Conservation (phyloP, 352 stramenopile species). For the Phytopythium delawarense region DNA sequence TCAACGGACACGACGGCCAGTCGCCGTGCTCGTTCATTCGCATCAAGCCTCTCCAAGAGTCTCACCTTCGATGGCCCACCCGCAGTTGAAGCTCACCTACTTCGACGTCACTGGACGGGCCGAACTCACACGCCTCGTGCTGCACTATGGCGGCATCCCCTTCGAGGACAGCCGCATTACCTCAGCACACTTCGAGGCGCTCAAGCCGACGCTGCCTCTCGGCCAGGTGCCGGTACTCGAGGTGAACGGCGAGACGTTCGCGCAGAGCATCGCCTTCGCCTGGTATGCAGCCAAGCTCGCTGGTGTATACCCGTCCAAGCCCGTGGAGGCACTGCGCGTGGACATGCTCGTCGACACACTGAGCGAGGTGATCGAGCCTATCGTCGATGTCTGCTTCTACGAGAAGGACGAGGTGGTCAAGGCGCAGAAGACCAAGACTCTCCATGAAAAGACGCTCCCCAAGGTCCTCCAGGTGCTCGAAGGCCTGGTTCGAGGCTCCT, state of each 20-base stretch:
- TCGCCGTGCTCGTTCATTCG: not conserved
- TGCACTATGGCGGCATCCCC: slow-evolving; percentile 28
- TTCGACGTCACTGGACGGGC: slow-evolving; percentile 42
- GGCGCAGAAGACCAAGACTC: slow-evolving; percentile 34
- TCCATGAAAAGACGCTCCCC: slow-evolving; percentile 34
- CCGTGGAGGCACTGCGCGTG: slow-evolving; percentile 18
- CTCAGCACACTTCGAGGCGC: slow-evolving; percentile 17
- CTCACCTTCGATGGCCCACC: slow-evolving; percentile 10
- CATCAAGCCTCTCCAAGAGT: not conserved
- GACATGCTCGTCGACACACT: slow-evolving; percentile 24
- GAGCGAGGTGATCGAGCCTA: slow-evolving; percentile 21
- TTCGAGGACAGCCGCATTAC: slow-evolving; percentile 33
- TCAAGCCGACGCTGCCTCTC: slow-evolving; percentile 38
- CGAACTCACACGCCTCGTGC: slow-evolving; percentile 44
- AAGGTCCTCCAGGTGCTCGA: slow-evolving; percentile 35
- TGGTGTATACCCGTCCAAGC: slow-evolving; percentile 26
- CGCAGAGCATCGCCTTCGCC: slow-evolving; percentile 35
- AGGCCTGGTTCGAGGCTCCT: slow-evolving; percentile 38
- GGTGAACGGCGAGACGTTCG: slow-evolving; percentile 22
- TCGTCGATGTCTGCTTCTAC: slow-evolving; percentile 29
- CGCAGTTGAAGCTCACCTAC: slow-evolving; percentile 54
- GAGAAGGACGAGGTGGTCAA: slow-evolving; percentile 38
- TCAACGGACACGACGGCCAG: too few relatives aligned
- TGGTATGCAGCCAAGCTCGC: slow-evolving; percentile 38
- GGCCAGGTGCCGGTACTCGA: slow-evolving; percentile 36